Evolutionary conservation across 345 rosid species (phyloP).

Genomic region (Brassica cretica): DNA sequence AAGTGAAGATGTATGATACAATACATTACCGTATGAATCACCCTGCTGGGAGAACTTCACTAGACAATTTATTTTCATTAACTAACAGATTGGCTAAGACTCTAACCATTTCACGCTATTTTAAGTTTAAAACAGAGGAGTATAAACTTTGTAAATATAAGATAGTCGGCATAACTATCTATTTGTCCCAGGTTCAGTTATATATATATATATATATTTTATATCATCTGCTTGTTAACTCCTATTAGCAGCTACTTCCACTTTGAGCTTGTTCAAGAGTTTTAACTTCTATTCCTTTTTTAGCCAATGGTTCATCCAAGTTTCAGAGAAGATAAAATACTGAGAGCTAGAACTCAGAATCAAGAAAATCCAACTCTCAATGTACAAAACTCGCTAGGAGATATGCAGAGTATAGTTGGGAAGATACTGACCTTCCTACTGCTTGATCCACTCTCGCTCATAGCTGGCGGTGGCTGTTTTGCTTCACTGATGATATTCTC

Average conservation of each 20-base stretch:
- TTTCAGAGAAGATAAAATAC: no score
- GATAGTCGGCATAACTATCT: not conserved
- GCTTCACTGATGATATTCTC: constrained; percentile 68
- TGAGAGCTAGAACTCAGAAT: no score
- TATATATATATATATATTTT: no score
- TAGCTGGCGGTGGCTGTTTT: constrained; percentile 57
- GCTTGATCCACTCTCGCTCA: constrained; percentile 62
- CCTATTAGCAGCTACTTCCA: constrained; percentile 4
- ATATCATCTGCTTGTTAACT: not conserved
- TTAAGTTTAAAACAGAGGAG: not conserved
- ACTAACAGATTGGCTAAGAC: not conserved
- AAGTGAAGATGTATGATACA: not conserved
- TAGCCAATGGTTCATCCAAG: not conserved
- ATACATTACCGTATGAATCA: not conserved
- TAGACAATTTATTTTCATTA: no score
- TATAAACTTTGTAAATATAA: not conserved
- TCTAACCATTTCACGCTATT: not conserved
- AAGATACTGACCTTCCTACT: constrained; percentile 62
- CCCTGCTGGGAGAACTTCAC: no score
- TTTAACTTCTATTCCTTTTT: not conserved
- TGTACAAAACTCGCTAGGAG: no score
- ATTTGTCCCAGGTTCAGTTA: not conserved
- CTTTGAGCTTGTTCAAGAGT: not conserved
- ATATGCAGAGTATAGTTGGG: not conserved
- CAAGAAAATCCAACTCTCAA: no score